phyloP scores from a whole-genome alignment of 768 basidiomycete genomes.

The Termitomyces sp. region DNA sequence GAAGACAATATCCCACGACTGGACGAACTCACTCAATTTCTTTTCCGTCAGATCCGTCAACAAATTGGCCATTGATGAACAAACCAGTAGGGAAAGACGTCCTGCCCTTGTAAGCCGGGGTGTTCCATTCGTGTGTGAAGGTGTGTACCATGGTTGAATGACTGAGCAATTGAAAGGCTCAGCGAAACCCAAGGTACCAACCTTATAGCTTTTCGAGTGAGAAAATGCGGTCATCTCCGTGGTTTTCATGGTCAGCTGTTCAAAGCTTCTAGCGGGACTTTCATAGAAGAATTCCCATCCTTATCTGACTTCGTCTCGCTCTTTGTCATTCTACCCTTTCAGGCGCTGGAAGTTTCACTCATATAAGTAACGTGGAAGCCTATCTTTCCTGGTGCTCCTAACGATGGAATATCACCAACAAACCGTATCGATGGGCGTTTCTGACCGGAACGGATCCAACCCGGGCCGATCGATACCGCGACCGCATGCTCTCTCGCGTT shows the following conservation, averaged over 20 bases:
- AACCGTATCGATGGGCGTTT: no score
- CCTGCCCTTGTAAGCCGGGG: conserved; percentile 50
- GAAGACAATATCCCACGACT: neutral
- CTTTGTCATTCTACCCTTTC: neutral
- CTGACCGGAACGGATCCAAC: no score
- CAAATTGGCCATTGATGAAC: conserved; percentile 69
- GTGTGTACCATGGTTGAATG: conserved; percentile 23
- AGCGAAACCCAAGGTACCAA: no score
- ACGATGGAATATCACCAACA: no score
- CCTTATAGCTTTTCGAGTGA: conserved; percentile 1
- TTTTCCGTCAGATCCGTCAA: conserved; percentile 43
- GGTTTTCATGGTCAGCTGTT: neutral
- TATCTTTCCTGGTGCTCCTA: no score
- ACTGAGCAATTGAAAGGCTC: neutral
- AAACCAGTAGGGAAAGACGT: conserved; percentile 58
- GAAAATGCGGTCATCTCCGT: neutral
- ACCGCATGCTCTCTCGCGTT: no score
- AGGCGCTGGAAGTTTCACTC: no score
- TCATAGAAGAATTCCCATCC: no score
- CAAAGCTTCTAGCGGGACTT: neutral
- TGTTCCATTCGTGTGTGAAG: conserved; percentile 47
- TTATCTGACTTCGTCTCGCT: no score
- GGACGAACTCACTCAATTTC: conserved; percentile 53
- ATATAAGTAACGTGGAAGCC: no score
- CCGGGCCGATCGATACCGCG: no score